Conservation (phyloP, 192 early-diverging fungal genomes). For the Lunasporangiospora selenospora region DNA sequence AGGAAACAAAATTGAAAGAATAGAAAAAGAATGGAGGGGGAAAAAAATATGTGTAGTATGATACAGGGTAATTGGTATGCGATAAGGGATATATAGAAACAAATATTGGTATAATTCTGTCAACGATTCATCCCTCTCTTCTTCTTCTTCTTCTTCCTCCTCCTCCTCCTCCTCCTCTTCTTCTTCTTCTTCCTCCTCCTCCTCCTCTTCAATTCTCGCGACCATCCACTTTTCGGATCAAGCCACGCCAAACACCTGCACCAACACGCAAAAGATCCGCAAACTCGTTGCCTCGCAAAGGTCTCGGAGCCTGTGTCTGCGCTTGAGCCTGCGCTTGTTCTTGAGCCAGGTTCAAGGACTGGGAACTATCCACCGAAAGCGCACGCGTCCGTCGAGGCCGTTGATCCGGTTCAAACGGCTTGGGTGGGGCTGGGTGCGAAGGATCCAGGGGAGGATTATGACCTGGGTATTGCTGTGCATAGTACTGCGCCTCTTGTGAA, state of each 20-base stretch:
- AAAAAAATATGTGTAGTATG: too few species aligned
- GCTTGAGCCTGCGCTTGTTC: too few species aligned
- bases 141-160: conserved; percentile 31
- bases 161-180: conserved; percentile 31
- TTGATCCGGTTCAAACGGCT: conserved; percentile 21
- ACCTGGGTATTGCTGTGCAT: too few species aligned
- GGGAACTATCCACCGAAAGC: conserved; percentile 36
- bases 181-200: conserved; percentile 17
- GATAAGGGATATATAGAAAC: not conserved
- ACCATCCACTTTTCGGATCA: conserved; percentile 43
- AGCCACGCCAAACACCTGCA: conserved; percentile 38
- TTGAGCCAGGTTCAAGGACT: conserved; percentile 30
- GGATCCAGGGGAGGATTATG: too few species aligned
- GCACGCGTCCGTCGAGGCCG: conserved; percentile 23
- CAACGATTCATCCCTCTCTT: not conserved
- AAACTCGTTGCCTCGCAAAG: conserved; percentile 23
- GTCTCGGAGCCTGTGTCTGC: too few species aligned
- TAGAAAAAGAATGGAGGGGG: too few species aligned
- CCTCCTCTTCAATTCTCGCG: not conserved
- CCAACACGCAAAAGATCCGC: conserved; percentile 39
- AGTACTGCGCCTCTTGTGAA: too few species aligned
- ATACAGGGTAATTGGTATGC: too few species aligned
- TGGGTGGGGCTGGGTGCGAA: too few species aligned
- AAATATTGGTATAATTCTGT: too few species aligned
- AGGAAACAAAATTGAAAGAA: too few species aligned